Base-by-base conservation (phyloP, 306 rosid genomes). In the Datisca glomerata region DNA sequence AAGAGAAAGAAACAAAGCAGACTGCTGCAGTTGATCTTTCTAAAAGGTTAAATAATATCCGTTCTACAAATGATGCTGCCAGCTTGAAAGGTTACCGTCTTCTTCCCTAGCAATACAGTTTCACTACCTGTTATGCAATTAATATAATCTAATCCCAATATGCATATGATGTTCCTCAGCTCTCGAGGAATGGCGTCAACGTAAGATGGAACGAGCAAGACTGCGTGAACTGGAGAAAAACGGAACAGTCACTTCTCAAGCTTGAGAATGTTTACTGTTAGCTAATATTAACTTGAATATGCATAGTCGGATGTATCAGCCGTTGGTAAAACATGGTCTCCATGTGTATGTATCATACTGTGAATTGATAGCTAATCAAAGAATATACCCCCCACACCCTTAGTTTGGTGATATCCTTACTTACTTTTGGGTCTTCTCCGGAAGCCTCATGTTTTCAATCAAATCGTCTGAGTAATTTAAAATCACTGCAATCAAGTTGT, bases 181-280 rank as follows among this genome's bases (percentile, higher is more conserved):
- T 66, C 55, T 89, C 60, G 98, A 80, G 65, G 98, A 89, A 64
- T 89, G 98, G 98, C 79, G 98, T 33, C 84, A 77, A 63, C 56
- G 98, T 66, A 89, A 89, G 79, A 89, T 89, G 80, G 98, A 84
- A 53, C 69, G 98, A 41, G 98, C 93, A 18, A 68, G 93, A 49
- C 82, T 60, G 42, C 78, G 98, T 29, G 71, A 78, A 64, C 46
- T 74, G 47, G 95, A 64, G 75, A 89, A 74, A 70, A 89, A 89
- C 51, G 96, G 92, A 62, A 78, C 93, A 16, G 31, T 41, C 27
- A 40, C 70, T 2, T 60, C 86, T 52, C 67, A 50, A 68, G 54
- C 75, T 56, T 80, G 66, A 78, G 22, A 34, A 29, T 27, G 14
- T 21, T 18, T 18, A 18, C 37, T 24, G 23, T 12, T 45, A 10